These are phyloP conservation scores for Backusella macrospora DNA, from an alignment of 192 early-diverging fungal genomes.

Conservation along the genomic window DNA sequence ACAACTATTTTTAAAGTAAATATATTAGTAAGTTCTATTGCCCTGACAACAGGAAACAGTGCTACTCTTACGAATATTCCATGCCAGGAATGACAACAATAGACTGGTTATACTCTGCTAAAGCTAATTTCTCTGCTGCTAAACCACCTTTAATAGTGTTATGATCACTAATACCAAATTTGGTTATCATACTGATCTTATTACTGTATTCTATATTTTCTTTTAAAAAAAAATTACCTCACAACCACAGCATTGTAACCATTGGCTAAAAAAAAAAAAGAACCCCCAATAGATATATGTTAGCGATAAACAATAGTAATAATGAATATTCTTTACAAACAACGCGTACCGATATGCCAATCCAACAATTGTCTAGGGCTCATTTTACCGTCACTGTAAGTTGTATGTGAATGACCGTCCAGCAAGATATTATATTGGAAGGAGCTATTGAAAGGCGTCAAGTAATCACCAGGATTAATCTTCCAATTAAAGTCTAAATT, in stretches of 20 bases:
- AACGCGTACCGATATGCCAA: constrained; percentile 60
- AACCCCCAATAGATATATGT: not conserved
- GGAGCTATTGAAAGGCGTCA: constrained; percentile 42
- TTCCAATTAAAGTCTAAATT: constrained; percentile 51
- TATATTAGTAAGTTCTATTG: not conserved
- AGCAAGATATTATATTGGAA: constrained; percentile 60
- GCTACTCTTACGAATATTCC: constrained; percentile 57
- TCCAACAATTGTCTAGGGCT: constrained; percentile 58
- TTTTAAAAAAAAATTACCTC: constrained; percentile 25
- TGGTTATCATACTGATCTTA: not conserved
- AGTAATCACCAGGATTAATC: constrained; percentile 50
- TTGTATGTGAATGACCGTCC: constrained; percentile 70
- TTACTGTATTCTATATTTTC: not conserved
- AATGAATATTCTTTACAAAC: not conserved
- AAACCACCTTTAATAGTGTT: constrained; percentile 66
- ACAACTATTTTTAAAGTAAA: constrained; percentile 37
- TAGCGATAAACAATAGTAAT: not conserved
- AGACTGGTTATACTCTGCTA: constrained; percentile 48
- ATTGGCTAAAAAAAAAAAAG: constrained; percentile 49
- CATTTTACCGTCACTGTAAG: constrained; percentile 63
- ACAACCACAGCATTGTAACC: constrained; percentile 73
- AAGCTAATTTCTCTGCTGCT: constrained; percentile 59
- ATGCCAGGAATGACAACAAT: constrained; percentile 69
- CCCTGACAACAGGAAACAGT: not conserved
- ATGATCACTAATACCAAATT: constrained; percentile 55